Evolutionary conservation across 2,329 filamentous ascomycete genomes (phyloP).

Genomic region (Macroventuria anomochaeta): DNA sequence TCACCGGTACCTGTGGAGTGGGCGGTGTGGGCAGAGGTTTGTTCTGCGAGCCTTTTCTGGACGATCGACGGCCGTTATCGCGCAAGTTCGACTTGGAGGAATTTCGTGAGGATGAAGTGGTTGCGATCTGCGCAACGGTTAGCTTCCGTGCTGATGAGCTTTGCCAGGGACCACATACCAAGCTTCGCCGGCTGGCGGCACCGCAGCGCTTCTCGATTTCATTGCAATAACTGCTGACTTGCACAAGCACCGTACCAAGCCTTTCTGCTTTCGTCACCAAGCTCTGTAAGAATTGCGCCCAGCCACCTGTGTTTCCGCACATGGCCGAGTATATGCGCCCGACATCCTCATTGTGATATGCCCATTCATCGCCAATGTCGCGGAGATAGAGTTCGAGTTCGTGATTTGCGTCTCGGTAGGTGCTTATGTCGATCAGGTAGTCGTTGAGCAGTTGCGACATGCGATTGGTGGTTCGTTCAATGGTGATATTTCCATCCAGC

Average conservation of each 20-base stretch:
- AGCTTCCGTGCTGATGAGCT: constrained; percentile 8
- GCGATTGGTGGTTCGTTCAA: constrained; percentile 85
- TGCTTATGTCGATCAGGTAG: constrained; percentile 76
- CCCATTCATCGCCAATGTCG: constrained; percentile 67
- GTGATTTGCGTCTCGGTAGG: constrained; percentile 76
- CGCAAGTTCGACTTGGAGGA: constrained; percentile 45
- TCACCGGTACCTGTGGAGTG: constrained; percentile 15
- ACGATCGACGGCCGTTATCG: constrained; percentile 41
- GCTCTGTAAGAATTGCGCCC: constrained; percentile 80
- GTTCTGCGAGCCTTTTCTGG: constrained; percentile 44
- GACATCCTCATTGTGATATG: constrained; percentile 65
- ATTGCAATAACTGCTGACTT: constrained; percentile 76
- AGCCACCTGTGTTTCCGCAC: constrained; percentile 90
- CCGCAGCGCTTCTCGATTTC: constrained; percentile 88
- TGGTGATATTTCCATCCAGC: constrained; percentile 85
- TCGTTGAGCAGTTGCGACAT: constrained; percentile 79
- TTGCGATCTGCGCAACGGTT: constrained; percentile 40
- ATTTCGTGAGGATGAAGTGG: constrained; percentile 47
- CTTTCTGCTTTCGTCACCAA: constrained; percentile 75
- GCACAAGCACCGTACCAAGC: constrained; percentile 72
- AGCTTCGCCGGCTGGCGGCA: constrained; percentile 78
- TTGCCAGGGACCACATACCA: constrained; percentile 59
- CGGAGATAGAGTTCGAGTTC: constrained; percentile 79
- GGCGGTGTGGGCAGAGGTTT: constrained; percentile 43
- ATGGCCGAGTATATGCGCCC: constrained; percentile 84